A percentile compares a stretch with the other conserved stretches of the same genome.
Evolutionary conservation across 768 basidiomycete species (phyloP).

Genomic region (Pleurotus giganteus): DNA sequence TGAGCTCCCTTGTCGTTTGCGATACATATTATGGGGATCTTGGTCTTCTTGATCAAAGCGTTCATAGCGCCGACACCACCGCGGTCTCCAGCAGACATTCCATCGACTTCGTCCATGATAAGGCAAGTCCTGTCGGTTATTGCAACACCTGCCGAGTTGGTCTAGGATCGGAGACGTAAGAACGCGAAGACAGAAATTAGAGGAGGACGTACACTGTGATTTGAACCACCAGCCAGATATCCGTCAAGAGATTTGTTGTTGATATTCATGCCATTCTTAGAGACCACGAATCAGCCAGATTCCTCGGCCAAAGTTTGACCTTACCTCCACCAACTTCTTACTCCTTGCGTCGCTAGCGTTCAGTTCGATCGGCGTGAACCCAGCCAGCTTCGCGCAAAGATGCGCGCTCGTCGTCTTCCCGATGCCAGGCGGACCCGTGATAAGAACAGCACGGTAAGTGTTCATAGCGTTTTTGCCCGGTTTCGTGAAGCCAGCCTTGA

Average conservation of each 20-base stretch:
- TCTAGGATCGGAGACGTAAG: constrained; percentile 35
- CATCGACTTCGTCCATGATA: constrained; percentile 99
- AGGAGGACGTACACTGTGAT: background rate
- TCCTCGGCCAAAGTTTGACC: too few relatives aligned
- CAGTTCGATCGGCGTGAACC: constrained; percentile 90
- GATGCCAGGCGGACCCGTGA: constrained; percentile 94
- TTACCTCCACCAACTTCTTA: constrained; percentile 94
- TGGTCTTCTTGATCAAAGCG: constrained; percentile 88
- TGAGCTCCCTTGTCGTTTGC: constrained; percentile 87
- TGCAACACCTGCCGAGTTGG: constrained; percentile 66
- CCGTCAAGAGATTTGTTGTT: constrained; percentile 88
- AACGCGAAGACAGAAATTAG: background rate
- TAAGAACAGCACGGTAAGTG: constrained; percentile 79
- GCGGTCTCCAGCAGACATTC: constrained; percentile 97
- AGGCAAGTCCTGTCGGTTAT: constrained; percentile 83
- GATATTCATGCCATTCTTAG: constrained; percentile 84
- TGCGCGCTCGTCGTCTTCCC: constrained; percentile 88
- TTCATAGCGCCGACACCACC: constrained; percentile 96
- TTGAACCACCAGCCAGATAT: constrained; percentile 60
- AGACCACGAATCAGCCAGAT: background rate
- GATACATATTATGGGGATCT: constrained; percentile 97
- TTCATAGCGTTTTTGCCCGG: constrained; percentile 93
- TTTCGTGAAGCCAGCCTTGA: constrained; percentile 84
- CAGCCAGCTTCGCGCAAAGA: constrained; percentile 84
- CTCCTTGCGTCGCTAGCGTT: constrained; percentile 96